phyloP scores from a whole-genome alignment of 1,139 yeast species.

The Citeromyces hawaiiensis region DNA sequence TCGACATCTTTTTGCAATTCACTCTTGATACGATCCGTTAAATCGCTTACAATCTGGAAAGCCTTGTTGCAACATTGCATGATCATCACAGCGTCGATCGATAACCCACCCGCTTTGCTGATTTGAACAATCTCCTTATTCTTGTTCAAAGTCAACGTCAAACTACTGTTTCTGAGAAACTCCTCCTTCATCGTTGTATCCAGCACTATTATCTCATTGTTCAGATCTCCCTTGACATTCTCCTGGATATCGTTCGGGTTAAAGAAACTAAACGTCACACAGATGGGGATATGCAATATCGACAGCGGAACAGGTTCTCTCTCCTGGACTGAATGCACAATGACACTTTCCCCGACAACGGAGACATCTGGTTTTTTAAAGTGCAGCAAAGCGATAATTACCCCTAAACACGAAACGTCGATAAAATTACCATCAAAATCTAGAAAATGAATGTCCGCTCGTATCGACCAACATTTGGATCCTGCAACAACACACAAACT shows the following conservation, averaged over 20 bases:
- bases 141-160: conserved; percentile 79
- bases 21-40: conserved; percentile 52
- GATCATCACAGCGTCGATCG: conserved; percentile 61
- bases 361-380: conserved; percentile 77
- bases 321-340: conserved; percentile 60
- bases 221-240: conserved; percentile 52
- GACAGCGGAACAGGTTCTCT: conserved; percentile 82
- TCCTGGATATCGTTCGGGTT: conserved; percentile 52
- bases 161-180: conserved; percentile 56
- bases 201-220: conserved; percentile 48
- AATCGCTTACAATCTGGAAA: conserved; percentile 40
- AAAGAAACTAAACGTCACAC: conserved; percentile 81
- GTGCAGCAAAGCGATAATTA: conserved; percentile 74
- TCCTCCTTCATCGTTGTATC: conserved; percentile 81
- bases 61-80: conserved; percentile 64
- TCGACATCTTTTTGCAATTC: conserved; percentile 42
- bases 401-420: conserved; percentile 85
- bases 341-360: conserved; percentile 52
- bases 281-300: conserved; percentile 78
- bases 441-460: conserved; percentile 82
- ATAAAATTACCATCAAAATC: conserved; percentile 88
- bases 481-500: conserved; percentile 87
- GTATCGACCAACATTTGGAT: conserved; percentile 74
- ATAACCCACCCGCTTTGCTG: conserved; percentile 81
- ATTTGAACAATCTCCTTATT: conserved; percentile 86